phyloP scores from a whole-genome alignment of 2,329 filamentous ascomycete species.

The Xylariaceae sp. region DNA sequence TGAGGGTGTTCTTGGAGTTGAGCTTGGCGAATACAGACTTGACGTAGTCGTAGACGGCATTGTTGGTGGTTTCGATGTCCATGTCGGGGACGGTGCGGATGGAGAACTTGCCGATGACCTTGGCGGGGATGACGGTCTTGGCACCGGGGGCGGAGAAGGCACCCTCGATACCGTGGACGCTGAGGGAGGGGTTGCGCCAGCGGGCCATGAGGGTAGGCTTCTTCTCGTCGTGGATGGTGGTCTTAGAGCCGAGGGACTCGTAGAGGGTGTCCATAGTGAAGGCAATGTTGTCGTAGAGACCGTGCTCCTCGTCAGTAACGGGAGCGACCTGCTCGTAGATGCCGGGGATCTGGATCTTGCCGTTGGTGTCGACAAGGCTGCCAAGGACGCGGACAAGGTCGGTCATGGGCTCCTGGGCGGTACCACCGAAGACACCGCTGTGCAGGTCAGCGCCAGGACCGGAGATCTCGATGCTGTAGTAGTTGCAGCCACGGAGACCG shows the following conservation, averaged over 20 bases:
- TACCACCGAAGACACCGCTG: constrained; percentile 94
- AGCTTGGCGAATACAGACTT: constrained; percentile 81
- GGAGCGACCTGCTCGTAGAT: constrained; percentile 90
- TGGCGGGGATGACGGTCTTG: constrained; percentile 97
- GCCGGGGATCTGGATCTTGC: constrained; percentile 91
- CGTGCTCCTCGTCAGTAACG: constrained; percentile 77
- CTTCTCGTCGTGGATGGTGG: constrained; percentile 81
- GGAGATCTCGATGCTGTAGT: constrained; percentile 87
- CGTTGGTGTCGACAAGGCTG: constrained; percentile 79
- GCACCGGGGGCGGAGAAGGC: constrained; percentile 89
- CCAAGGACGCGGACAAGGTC: constrained; percentile 80
- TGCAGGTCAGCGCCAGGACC: constrained; percentile 92
- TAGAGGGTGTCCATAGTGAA: constrained; percentile 97
- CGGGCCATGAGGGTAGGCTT: constrained; percentile 90
- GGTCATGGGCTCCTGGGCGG: constrained; percentile 97
- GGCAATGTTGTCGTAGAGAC: constrained; percentile 81
- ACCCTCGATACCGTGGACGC: constrained; percentile 90
- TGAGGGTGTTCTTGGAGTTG: constrained; percentile 84
- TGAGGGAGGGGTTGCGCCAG: constrained; percentile 92
- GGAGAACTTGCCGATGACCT: constrained; percentile 97
- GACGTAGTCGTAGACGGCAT: constrained; percentile 76
- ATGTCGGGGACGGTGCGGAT: constrained; percentile 97
- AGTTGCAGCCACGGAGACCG: constrained; percentile 94
- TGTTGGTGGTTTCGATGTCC: constrained; percentile 86
- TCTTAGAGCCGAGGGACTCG: constrained; percentile 84